Base-by-base conservation (phyloP, 2,329 filamentous ascomycete genomes). In the Orbilia brochopaga region DNA sequence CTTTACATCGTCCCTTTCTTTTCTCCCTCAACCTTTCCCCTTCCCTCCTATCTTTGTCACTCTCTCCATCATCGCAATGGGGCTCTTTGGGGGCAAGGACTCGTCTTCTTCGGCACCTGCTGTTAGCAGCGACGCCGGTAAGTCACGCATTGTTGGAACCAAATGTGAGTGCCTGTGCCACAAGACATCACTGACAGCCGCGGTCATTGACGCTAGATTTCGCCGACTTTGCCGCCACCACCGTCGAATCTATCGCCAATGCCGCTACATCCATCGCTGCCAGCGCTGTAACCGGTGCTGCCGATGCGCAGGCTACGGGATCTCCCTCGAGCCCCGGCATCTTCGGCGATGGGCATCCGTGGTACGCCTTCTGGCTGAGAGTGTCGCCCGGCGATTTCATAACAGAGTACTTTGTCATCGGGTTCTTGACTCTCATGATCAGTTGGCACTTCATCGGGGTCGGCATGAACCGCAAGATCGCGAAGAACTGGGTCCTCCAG, bases 331-430 rank as follows among this genome's bases (percentile, higher is more conserved):
- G 55, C 15, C 59, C 63, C 15, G 55, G 61, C 35, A 57, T 73
- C 32, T 73, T 67, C 27, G 69, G 61, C 19, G 61, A 73, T 48
- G 52, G 58, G 53, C 55, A 67, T 27, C 75, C 75, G 4, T 99
- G 94, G 94, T 99, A 97, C 82, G 91, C 92, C 64, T 83, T 97
- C 73, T 94, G 96, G 85, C 92, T 97, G 85, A 91, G 94, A 78
- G 88, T 92, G 77, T 87, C 87, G 24, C 82, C 88, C 70, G 85
- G 84, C 78, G 94, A 99, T 80, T 99, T 99, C 84, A 87, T 87
- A 81, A 85, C 88, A 77, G 94, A 99, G 82, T 89, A 90, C 69
- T 82, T 92, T 79, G 90, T 99, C 77, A 82, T 97, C 70, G 85
- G 86, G 35, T 83, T 92, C 77, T 86, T 97, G 76, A 78, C 88